Percentiles rank a stretch among this genome's conserved stretches.
Evolutionary conservation across 768 basidiomycete genomes (phyloP).

Genomic region (Butyriboletus loyo): DNA sequence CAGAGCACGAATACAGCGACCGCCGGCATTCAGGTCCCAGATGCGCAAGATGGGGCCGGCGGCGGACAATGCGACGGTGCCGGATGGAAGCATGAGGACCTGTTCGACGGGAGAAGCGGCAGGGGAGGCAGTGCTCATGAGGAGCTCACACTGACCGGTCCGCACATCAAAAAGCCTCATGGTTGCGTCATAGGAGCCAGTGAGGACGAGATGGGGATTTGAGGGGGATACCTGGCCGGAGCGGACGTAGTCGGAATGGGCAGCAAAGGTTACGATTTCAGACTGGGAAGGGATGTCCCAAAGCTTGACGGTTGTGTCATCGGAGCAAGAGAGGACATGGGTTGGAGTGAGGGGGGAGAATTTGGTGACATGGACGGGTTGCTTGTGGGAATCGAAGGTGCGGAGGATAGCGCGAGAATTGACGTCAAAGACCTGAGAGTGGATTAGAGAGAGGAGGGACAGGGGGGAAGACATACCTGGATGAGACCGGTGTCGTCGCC

Average conservation of each 20-base stretch:
- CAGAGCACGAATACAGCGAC: constrained; percentile 82
- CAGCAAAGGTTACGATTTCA: constrained; percentile 70
- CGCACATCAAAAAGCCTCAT: constrained; percentile 85
- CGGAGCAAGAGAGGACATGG: constrained; percentile 90
- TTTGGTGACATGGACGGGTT: constrained; percentile 92
- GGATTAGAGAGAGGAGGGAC: not conserved
- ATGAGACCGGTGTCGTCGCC: constrained; percentile 93
- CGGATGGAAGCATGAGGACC: constrained; percentile 89
- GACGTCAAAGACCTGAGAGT: constrained; percentile 80
- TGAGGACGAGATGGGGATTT: constrained; percentile 81
- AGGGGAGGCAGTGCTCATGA: constrained; percentile 51
- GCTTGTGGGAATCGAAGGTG: constrained; percentile 89
- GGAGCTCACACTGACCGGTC: constrained; percentile 79
- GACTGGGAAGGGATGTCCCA: constrained; percentile 95
- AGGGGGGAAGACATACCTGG: constrained; percentile 40
- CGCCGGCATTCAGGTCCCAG: constrained; percentile 94
- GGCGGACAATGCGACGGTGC: constrained; percentile 77
- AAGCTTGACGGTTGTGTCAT: constrained; percentile 89
- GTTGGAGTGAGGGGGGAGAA: constrained; percentile 83
- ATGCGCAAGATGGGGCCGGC: constrained; percentile 91
- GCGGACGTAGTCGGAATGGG: constrained; percentile 95
- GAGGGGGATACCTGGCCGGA: constrained; percentile 83
- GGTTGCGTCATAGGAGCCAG: constrained; percentile 94
- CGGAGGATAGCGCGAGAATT: constrained; percentile 91
- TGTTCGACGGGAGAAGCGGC: constrained; percentile 74